These are phyloP conservation scores for Populus alba DNA, from an alignment of 345 rosid species.

Conservation along the genomic window DNA sequence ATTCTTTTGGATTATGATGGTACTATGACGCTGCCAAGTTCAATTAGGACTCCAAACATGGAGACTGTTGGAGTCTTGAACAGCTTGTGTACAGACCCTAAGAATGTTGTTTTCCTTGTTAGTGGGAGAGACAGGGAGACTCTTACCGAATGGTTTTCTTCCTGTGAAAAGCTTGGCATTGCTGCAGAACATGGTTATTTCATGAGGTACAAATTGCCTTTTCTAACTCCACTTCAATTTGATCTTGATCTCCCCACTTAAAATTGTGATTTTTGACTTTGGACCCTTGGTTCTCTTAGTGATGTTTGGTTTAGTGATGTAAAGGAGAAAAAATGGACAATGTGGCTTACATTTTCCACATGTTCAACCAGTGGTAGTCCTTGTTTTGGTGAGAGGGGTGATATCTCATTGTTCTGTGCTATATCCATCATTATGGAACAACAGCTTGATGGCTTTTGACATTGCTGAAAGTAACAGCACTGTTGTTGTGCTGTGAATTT, in stretches of 20 bases:
- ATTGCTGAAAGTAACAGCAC: background rate
- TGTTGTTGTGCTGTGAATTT: background rate
- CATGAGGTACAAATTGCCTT: constrained; percentile 44
- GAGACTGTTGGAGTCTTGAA: constrained; percentile 64
- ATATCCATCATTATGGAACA: background rate
- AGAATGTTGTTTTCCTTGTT: constrained; percentile 77
- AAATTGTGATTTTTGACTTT: background rate
- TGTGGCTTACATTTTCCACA: background rate
- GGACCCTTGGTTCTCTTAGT: background rate
- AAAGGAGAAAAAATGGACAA: background rate
- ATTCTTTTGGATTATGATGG: constrained; percentile 93
- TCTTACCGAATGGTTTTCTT: constrained; percentile 70
- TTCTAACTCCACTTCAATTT: background rate
- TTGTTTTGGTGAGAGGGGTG: background rate
- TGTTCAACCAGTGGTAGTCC: background rate
- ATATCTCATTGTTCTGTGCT: background rate
- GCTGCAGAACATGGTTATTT: constrained; percentile 92
- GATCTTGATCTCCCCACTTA: background rate
- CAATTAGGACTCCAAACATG: constrained; percentile 49
- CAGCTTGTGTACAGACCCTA: constrained; percentile 65
- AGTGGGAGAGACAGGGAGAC: constrained; percentile 78
- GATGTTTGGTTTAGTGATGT: background rate
- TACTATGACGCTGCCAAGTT: constrained; percentile 56
- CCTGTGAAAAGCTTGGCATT: constrained; percentile 68
- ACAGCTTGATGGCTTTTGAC: background rate